phyloP scores from a whole-genome alignment of 2,329 filamentous ascomycete genomes.

The Stagonosporopsis vannaccii region DNA sequence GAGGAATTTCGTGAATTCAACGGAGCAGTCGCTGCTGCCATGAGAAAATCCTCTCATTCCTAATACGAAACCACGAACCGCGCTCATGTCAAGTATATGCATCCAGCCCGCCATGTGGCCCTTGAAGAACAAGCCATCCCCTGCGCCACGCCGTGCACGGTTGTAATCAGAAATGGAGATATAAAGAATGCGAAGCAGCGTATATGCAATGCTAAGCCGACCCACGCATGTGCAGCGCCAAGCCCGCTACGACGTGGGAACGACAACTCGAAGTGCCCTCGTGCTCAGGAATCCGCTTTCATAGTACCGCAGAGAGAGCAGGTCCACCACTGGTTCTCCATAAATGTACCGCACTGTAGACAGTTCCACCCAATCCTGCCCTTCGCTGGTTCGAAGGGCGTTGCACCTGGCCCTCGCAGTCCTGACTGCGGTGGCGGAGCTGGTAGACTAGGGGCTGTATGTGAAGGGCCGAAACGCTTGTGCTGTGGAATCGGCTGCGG shows the following conservation, averaged over 20 bases:
- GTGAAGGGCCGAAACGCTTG: slow-evolving; percentile 37
- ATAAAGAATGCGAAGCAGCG: no score
- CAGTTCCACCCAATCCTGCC: slow-evolving; percentile 67
- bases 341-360: slow-evolving; percentile 64
- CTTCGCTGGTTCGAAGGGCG: slow-evolving; percentile 53
- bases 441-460: slow-evolving; percentile 36
- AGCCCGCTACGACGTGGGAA: background rate
- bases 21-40: background rate
- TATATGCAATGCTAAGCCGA: background rate
- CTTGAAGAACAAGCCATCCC: background rate
- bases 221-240: background rate
- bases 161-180: no score
- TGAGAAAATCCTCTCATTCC: background rate
- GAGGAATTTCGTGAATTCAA: background rate
- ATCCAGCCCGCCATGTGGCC: no score
- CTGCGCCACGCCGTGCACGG: background rate
- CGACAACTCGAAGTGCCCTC: no score
- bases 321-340: slow-evolving; percentile 71
- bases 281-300: slow-evolving; percentile 53
- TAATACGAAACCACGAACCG: background rate
- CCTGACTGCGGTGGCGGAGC: slow-evolving; percentile 41
- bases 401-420: slow-evolving; percentile 39
- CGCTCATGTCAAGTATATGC: no score
- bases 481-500: slow-evolving; percentile 47
- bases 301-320: slow-evolving; percentile 66